Evolutionary conservation across 2,329 filamentous ascomycete species (phyloP).

Genomic region (Xylariaceae sp.): DNA sequence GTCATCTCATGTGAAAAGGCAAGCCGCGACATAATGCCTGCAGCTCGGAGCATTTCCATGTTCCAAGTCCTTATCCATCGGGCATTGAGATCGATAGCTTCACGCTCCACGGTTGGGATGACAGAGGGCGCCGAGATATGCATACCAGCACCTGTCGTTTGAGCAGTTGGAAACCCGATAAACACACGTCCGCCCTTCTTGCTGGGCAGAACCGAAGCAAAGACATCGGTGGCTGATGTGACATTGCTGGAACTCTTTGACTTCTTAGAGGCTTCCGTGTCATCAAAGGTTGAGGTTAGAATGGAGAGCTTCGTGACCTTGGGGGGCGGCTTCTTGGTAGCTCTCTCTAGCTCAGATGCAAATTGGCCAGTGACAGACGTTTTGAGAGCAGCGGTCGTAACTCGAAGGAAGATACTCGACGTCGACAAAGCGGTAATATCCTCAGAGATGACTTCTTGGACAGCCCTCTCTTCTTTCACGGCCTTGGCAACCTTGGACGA

Average conservation of each 20-base stretch:
- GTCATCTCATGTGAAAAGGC: conserved; percentile 87
- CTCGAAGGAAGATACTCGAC: conserved; percentile 82
- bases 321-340: conserved; percentile 95
- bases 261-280: conserved; percentile 64
- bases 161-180: conserved; percentile 95
- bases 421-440: conserved; percentile 69
- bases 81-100: conserved; percentile 95
- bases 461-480: conserved; percentile 60
- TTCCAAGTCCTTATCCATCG: conserved; percentile 96
- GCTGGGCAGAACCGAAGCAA: conserved; percentile 83
- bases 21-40: conserved; percentile 85
- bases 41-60: conserved; percentile 83
- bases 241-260: conserved; percentile 44
- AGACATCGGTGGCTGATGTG: conserved; percentile 70
- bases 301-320: conserved; percentile 83
- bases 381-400: conserved; percentile 78
- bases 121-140: conserved; percentile 95
- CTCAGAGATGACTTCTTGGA: conserved; percentile 63
- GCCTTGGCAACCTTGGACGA: conserved; percentile 53
- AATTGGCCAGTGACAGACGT: conserved; percentile 73
- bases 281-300: conserved; percentile 87
- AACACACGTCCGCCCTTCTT: conserved; percentile 88
- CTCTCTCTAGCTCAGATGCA: conserved; percentile 83
- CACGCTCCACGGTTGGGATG: conserved; percentile 94
- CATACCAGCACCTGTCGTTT: conserved; percentile 90